Conservation (phyloP, 129 eudicot genomes). For the Tagetes erecta region DNA sequence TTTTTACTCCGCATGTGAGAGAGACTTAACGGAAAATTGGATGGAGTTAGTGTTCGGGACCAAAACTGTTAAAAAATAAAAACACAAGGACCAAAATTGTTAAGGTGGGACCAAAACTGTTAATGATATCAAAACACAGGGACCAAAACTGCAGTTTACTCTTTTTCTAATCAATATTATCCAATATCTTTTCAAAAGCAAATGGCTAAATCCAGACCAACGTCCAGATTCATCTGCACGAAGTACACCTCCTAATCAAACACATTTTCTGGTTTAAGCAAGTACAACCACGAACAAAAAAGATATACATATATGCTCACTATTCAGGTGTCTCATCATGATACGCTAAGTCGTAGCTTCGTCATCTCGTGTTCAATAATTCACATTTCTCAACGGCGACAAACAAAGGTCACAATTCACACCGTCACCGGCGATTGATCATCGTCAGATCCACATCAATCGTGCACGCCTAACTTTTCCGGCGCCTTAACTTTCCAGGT, state of each 20-base stretch:
- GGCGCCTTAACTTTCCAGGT: constrained; percentile 13
- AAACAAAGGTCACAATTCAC: not conserved
- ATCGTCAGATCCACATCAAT: constrained; percentile 22
- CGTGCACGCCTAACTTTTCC: constrained; percentile 13
- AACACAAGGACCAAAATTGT: too few species aligned
- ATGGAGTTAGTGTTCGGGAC: too few species aligned
- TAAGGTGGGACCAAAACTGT: too few species aligned
- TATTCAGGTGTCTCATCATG: constrained; percentile 17
- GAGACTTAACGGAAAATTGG: too few species aligned
- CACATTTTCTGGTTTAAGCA: not conserved
- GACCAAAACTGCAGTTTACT: too few species aligned
- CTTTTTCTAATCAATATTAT: too few species aligned
- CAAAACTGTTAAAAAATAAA: too few species aligned
- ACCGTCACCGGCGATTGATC: constrained; percentile 27
- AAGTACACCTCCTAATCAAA: not conserved
- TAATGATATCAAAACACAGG: too few species aligned
- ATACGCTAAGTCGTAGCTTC: constrained; percentile 14
- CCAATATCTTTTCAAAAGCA: not conserved
- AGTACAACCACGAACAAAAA: not conserved
- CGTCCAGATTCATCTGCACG: not conserved
- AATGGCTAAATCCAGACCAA: not conserved
- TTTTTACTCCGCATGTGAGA: too few species aligned
- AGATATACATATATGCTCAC: not conserved
- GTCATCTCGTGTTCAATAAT: constrained; percentile 1
- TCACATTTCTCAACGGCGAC: constrained; percentile 1